phyloP scores from a whole-genome alignment of 306 rosid species.

The Glycine soja region DNA sequence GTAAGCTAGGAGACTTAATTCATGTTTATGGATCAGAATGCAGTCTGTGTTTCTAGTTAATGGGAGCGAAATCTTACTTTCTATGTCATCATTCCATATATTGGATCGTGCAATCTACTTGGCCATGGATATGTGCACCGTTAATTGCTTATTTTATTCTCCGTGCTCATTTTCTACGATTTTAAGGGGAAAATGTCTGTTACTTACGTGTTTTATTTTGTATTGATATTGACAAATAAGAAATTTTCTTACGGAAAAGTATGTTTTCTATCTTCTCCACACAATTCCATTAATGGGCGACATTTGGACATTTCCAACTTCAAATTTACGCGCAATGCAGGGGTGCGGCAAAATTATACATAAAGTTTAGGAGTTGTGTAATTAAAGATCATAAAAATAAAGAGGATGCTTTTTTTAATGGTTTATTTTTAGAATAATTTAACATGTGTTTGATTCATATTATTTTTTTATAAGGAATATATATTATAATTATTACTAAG shows the following conservation, averaged over 20 bases:
- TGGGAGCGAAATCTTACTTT: not conserved
- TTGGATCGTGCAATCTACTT: conserved; percentile 26
- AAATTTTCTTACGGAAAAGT: not conserved
- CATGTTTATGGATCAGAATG: conserved; percentile 10
- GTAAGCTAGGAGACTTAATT: not conserved
- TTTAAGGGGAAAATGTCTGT: not conserved
- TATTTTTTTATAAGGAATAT: too few relatives aligned
- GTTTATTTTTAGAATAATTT: too few relatives aligned
- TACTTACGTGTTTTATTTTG: not conserved
- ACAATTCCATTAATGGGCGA: not conserved
- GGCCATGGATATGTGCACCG: conserved; percentile 31
- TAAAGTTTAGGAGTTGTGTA: not conserved
- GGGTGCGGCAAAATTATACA: too few relatives aligned
- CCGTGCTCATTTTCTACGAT: not conserved
- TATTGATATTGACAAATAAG: not conserved
- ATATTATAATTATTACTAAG: too few relatives aligned
- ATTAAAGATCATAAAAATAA: not conserved
- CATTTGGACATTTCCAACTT: not conserved
- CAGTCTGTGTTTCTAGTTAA: not conserved
- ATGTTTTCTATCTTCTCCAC: not conserved
- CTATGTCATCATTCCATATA: conserved; percentile 9
- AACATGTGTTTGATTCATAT: too few relatives aligned
- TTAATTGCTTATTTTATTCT: not conserved
- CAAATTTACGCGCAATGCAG: not conserved
- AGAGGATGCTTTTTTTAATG: too few relatives aligned